Conservation (phyloP, 1,139 yeast species). For the Geotrichum fermentans region DNA sequence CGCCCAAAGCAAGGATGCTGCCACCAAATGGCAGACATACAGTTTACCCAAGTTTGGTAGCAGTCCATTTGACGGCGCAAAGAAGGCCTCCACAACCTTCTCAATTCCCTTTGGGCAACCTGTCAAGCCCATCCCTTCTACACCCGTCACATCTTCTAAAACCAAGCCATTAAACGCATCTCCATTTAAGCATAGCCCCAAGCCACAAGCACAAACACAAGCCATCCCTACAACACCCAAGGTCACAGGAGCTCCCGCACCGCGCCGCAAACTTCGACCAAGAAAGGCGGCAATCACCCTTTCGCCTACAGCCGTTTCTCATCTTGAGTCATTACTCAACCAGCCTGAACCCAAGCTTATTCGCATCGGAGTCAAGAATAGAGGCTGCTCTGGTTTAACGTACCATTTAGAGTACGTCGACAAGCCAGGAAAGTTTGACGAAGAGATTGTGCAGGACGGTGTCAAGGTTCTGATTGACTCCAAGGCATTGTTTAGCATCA, state of each 20-base stretch:
- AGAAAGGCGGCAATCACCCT: constrained; percentile 83
- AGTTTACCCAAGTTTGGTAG: constrained; percentile 14
- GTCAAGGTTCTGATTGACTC: constrained; percentile 91
- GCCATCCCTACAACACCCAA: constrained; percentile 33
- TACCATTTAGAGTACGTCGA: constrained; percentile 87
- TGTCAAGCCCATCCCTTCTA: no score
- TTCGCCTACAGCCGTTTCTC: constrained; percentile 66
- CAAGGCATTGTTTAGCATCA: constrained; percentile 89
- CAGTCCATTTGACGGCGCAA: constrained; percentile 3
- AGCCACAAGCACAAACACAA: neutral
- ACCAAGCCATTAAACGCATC: constrained; percentile 14
- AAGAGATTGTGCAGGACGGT: constrained; percentile 79
- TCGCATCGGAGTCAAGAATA: constrained; percentile 86
- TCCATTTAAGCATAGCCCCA: neutral
- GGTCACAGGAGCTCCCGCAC: constrained; percentile 30
- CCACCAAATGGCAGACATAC: constrained; percentile 19
- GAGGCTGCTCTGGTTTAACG: constrained; percentile 95
- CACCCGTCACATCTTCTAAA: constrained; percentile 4
- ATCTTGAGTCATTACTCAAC: constrained; percentile 59
- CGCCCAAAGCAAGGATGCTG: neutral
- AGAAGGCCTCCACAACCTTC: neutral
- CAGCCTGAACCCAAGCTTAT: constrained; percentile 87
- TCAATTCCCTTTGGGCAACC: neutral
- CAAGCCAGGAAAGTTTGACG: constrained; percentile 89
- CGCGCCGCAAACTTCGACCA: constrained; percentile 65